Conservation (phyloP, 306 rosid species). For the Nissolia schottii region DNA sequence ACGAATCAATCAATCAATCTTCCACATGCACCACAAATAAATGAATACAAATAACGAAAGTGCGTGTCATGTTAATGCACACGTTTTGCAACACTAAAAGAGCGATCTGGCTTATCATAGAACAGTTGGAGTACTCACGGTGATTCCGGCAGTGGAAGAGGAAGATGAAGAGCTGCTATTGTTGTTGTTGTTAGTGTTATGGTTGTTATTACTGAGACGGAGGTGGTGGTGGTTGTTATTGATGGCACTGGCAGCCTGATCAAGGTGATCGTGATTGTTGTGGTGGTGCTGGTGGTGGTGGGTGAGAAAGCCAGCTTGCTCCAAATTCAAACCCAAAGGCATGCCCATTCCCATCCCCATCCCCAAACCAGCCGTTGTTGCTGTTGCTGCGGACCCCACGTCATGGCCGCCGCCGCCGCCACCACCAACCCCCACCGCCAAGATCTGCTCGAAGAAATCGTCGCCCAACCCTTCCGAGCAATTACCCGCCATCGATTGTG, state of each 20-base stretch:
- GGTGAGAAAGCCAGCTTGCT: constrained; percentile 52
- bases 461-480: constrained; percentile 74
- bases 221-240: constrained; percentile 1
- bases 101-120: too few relatives aligned
- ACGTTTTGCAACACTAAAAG: too few relatives aligned
- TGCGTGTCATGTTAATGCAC: too few relatives aligned
- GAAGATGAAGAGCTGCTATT: constrained; percentile 30
- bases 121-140: too few relatives aligned
- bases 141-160: constrained; percentile 40
- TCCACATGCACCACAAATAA: too few relatives aligned
- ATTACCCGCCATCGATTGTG: constrained; percentile 90
- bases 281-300: constrained; percentile 35
- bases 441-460: constrained; percentile 89
- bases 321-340: constrained; percentile 85
- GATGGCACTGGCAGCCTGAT: constrained; percentile 17
- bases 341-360: constrained; percentile 53
- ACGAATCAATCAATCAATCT: too few relatives aligned
- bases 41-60: too few relatives aligned
- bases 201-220: constrained; percentile 21
- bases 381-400: constrained; percentile 37
- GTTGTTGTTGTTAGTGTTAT: constrained; percentile 12
- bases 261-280: constrained; percentile 3
- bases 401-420: constrained; percentile 46
- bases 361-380: too few relatives aligned
- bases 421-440: constrained; percentile 46